Evolutionary conservation across 768 basidiomycete genomes (phyloP).

Genomic region (Clathrus columnatus): DNA sequence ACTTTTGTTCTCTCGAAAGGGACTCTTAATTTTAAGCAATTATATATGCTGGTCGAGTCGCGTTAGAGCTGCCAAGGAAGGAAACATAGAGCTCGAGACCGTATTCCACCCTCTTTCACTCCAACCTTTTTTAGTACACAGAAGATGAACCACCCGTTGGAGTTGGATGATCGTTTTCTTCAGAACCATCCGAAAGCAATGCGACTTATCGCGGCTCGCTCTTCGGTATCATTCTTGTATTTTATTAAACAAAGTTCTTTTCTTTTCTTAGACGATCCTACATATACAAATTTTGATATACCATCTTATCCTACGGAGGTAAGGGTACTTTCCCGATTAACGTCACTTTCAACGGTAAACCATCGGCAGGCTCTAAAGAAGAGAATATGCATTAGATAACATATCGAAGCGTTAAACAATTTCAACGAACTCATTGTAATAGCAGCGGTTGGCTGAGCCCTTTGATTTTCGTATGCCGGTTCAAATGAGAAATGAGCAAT

Average conservation of each 20-base stretch:
- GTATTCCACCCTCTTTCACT: no score
- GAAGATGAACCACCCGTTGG: no score
- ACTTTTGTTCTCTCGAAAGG: no score
- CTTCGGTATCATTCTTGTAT: no score
- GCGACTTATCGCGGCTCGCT: no score
- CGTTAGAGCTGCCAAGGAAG: no score
- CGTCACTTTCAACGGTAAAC: slow-evolving; percentile 16
- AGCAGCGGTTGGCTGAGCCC: slow-evolving; percentile 33
- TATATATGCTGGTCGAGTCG: no score
- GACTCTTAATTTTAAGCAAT: no score
- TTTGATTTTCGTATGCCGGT: slow-evolving; percentile 34
- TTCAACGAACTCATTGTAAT: slow-evolving; percentile 37
- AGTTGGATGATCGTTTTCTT: no score
- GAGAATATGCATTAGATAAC: neutral
- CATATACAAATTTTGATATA: neutral
- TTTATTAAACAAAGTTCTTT: neutral
- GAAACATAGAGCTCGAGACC: no score
- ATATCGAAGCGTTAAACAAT: neutral
- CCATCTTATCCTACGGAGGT: neutral
- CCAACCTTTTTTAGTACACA: no score
- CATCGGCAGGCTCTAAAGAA: slow-evolving; percentile 17
- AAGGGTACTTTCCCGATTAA: slow-evolving; percentile 3
- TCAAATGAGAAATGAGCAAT: slow-evolving; percentile 38
- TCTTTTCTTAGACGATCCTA: neutral
- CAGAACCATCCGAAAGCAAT: no score